Evolutionary conservation across 371 early-diverging fungal species (phyloP), one percentile per base, ranked within the genome.

Genomic region (Phascolomyces articulosus): DNA sequence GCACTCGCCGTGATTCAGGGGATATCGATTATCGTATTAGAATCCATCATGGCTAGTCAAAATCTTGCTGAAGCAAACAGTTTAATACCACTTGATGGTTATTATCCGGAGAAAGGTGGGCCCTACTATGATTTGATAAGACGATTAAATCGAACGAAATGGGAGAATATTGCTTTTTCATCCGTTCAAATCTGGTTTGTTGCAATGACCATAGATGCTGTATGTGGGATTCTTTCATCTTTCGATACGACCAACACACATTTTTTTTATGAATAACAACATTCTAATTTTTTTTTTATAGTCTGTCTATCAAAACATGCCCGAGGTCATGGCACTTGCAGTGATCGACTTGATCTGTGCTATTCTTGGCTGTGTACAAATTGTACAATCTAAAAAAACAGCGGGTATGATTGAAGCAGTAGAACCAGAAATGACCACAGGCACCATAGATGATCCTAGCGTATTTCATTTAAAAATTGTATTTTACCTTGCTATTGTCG

Each of bases 131-230:
- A 70, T 66, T 75, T 75, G 10, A 58, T 67, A 20, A 71, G 66
- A 15, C 58, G 83, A 48, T 59, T 83, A 9, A 67, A 62, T 15
- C 72, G 77, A 40, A 77, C 77, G 55, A 79, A 73, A 44, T 79
- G 78, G 78, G 83, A 83, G 62, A 79, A 83, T 27, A 67, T 83
- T 28, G 78, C 80, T 2, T 79, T 83, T 59, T 67, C 72, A 44
- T 75, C 75, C 0, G 78, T 78, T 51, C 83, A 83, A 54, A 38
- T 67, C 7, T 83, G 80, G 80, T 78, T 78, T 54, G 67, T 78
- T 10, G 70, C 62, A 56, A 83, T 83, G 83, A 71, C 75, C 9
- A 73, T 79, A 60, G 83, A 82, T 67, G 78, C 83, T 40, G 83
- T 78, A 78, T 69, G 73, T 64, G 2, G 8, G 3, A 0, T 26